Base-by-base conservation (phyloP, 768 basidiomycete genomes). In the Agaricus sinodeliciosus region DNA sequence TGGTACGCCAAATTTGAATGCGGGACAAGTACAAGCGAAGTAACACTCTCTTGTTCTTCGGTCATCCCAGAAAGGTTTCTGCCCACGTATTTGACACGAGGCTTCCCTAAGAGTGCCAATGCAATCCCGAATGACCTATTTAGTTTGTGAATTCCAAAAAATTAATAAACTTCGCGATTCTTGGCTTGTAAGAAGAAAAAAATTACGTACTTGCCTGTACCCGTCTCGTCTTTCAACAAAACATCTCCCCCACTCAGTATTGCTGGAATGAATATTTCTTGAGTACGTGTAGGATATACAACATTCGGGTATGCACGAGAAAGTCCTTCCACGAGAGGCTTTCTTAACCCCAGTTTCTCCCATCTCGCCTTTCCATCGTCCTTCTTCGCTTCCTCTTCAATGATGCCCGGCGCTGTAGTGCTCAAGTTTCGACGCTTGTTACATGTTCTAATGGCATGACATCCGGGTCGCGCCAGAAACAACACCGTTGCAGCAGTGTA, bases 1-100 rank as follows among this genome's bases (percentile, higher is more conserved):
- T 90, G 87, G 58, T 76, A 74, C 3, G 81, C 87, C 58, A 90
- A 70, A 62, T 88, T 87, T 39, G 79, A 72, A 63, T 90, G 87
- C 9, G 87, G 87, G 7, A 87, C 84, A 36, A 90, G 69, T 16
- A 87, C 67, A 36, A 89, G 69, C 11, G 82, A 74, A 3, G 78
- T 78, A 26, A 81, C 76, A 22, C 65, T 59, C 46, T 59, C 54
- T 62, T 60, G 41, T 43, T 62, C 43, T 53, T 60, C 54, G 44
- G 49, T 36, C 56, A 62, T 57, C 57, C 64, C 13, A 26, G 42
- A 41, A 6, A 50, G 49, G 56, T 60, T 45, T 55, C 60, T 34
- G 15, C 60, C 54, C 18, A 65, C 58, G n/a, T 48, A 54, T 13
- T 43, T 54, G 51, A 66, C 57, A 16, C 76, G 73, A 48, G 72